Conservation (phyloP, 2,329 filamentous ascomycete genomes). For the Talaromyces sp. region DNA sequence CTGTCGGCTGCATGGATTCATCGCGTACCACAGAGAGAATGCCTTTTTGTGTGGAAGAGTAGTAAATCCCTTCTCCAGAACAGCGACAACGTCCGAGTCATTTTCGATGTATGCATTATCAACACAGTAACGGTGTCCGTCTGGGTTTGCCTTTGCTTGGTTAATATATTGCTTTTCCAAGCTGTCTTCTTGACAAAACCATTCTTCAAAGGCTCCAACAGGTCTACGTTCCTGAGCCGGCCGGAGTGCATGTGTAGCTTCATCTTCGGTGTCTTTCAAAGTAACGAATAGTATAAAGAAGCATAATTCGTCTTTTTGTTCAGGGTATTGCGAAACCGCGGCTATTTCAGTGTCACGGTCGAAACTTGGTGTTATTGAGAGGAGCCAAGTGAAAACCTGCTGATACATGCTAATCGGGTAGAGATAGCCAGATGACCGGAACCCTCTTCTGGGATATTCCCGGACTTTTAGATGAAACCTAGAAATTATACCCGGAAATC, state of each 20-base stretch:
- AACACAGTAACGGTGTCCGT: constrained; percentile 42
- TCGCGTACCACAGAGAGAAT: not conserved
- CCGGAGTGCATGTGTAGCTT: constrained; percentile 26
- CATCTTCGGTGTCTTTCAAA: constrained; percentile 10
- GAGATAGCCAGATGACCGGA: constrained; percentile 35
- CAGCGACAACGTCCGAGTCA: constrained; percentile 28
- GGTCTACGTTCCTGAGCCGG: constrained; percentile 34
- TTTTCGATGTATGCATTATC: constrained; percentile 49
- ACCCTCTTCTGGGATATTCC: constrained; percentile 9
- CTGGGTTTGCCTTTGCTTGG: constrained; percentile 43
- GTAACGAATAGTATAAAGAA: constrained; percentile 10
- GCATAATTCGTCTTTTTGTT: constrained; percentile 6
- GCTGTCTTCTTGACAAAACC: constrained; percentile 34
- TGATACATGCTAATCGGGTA: constrained; percentile 38
- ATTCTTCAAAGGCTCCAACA: constrained; percentile 25
- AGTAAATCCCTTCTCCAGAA: not conserved
- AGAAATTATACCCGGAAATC: constrained; percentile 47
- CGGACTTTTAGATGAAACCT: constrained; percentile 40
- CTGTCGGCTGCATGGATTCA: constrained; percentile 33
- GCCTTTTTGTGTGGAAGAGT: not conserved
- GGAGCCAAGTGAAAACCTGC: constrained; percentile 42
- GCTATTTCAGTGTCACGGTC: constrained; percentile 13
- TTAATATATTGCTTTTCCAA: constrained; percentile 13
- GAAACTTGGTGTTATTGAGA: constrained; percentile 28
- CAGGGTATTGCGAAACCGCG: constrained; percentile 6